These are phyloP conservation scores for Candida mesenterica DNA, from an alignment of 1,139 yeast species.

Conservation along the genomic window DNA sequence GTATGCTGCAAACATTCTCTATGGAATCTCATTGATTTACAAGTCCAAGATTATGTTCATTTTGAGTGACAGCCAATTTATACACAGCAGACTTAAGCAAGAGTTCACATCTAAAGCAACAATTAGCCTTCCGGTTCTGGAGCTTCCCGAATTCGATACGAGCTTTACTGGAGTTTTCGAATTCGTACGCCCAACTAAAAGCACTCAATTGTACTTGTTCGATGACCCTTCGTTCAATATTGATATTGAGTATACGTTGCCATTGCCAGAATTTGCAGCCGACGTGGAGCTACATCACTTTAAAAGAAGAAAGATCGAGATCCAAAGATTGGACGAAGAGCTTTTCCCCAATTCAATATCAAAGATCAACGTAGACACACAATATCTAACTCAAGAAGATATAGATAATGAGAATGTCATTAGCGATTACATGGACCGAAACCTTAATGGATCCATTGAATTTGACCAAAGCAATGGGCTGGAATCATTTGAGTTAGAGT, in stretches of 20 bases:
- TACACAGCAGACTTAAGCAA: conserved; percentile 27
- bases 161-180: background rate
- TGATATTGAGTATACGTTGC: conserved; percentile 32
- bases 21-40: conserved; percentile 58
- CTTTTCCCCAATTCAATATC: conserved; percentile 4
- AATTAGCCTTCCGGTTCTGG: no score
- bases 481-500: conserved; percentile 1
- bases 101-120: conserved; percentile 10
- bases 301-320: conserved; percentile 17
- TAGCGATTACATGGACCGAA: background rate
- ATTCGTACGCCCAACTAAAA: background rate
- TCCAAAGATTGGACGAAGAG: conserved; percentile 12
- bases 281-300: conserved; percentile 6
- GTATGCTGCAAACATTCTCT: conserved; percentile 48
- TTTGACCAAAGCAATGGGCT: background rate
- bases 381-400: background rate
- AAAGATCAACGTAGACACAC: background rate
- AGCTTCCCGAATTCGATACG: no score
- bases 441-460: background rate
- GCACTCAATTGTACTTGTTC: background rate
- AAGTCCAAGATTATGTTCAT: conserved; percentile 50
- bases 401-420: background rate
- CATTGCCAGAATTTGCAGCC: conserved; percentile 8
- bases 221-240: conserved; percentile 47
- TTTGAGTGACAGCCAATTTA: conserved; percentile 30